Evolutionary conservation across 2,329 filamentous ascomycete species (phyloP), one percentile per base, ranked within the genome.

Genomic region (Diaporthe sp.): DNA sequence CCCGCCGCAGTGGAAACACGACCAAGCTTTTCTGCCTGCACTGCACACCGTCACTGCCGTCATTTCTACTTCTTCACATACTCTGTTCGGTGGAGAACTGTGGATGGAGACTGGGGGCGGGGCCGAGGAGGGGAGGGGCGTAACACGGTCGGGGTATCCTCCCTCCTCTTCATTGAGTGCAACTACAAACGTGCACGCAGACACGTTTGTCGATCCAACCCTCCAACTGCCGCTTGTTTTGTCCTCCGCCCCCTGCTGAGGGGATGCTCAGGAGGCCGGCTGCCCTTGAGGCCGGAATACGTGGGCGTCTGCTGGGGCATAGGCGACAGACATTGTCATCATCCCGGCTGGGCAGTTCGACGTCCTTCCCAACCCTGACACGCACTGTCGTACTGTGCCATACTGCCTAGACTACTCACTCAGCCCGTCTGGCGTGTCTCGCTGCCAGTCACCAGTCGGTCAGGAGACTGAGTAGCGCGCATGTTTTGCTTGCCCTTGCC

Each of bases 321-420:
- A 68, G 33, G 64, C 47, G 64, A 68, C 45, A 40, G 40, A 64
- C 60, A 68, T 68, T 68, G 64, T 54, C 64, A 68, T 68, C 47
- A 68, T 68, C 64, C 64, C 15, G n/a, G 42, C 33, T 68, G 61
- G 61, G 28, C 45, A 52, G 45, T 35, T 67, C 33, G 45, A 35
- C 2, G 22, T 52, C 45, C 12, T 52, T 30, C 12, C 35, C 61
- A 17, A 30, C 13, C 45, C 45, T 67, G 61, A 52, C 15, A 52
- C 61, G 61, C 30, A 50, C 45, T 67, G 64, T 52, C 33, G 45
- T 52, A 38, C 64, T 38, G 45, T 52, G 45, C 64, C 64, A 67
- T 8, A 28, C 25, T 19, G 28, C n/a, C n/a, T n/a, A n/a, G n/a
- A n/a, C n/a, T n/a, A n/a, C n/a, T n/a, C n/a, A n/a, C n/a, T n/a